Conservation (phyloP, 2,329 filamentous ascomycete genomes). For the Xylariaceae sp. region DNA sequence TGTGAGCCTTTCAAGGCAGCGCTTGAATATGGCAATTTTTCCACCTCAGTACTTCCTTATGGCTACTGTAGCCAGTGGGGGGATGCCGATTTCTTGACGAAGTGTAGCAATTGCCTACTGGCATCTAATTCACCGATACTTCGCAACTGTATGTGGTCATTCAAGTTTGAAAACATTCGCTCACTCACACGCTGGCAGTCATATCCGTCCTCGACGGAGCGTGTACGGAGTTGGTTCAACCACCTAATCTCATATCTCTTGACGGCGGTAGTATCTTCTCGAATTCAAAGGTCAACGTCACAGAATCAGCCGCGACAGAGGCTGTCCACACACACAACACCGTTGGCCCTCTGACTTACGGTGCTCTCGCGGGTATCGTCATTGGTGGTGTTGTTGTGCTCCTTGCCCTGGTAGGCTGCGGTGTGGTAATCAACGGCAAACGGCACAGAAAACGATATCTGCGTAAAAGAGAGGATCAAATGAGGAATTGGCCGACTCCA, state of each 20-base stretch:
- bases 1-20: constrained; percentile 49
- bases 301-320: constrained; percentile 43
- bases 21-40: constrained; percentile 49
- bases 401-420: constrained; percentile 48
- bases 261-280: constrained; percentile 52
- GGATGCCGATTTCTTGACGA: constrained; percentile 34
- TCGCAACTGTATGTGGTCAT: constrained; percentile 50
- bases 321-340: constrained; percentile 39
- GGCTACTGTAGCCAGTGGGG: constrained; percentile 55
- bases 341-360: constrained; percentile 49
- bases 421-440: constrained; percentile 56
- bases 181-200: constrained; percentile 24
- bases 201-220: constrained; percentile 49
- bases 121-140: constrained; percentile 39
- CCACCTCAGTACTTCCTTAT: constrained; percentile 43
- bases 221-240: constrained; percentile 50
- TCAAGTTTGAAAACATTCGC: not conserved
- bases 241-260: constrained; percentile 48
- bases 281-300: constrained; percentile 45
- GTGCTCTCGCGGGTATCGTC: constrained; percentile 57
- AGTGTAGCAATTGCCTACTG: constrained; percentile 50
- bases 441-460: constrained; percentile 53
- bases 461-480: constrained; percentile 42
- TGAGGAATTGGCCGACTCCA: constrained; percentile 43
- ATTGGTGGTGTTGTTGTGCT: constrained; percentile 49